Base-by-base conservation (phyloP, 108 stramenopile species). In the Aurantiochytrium sp. region DNA sequence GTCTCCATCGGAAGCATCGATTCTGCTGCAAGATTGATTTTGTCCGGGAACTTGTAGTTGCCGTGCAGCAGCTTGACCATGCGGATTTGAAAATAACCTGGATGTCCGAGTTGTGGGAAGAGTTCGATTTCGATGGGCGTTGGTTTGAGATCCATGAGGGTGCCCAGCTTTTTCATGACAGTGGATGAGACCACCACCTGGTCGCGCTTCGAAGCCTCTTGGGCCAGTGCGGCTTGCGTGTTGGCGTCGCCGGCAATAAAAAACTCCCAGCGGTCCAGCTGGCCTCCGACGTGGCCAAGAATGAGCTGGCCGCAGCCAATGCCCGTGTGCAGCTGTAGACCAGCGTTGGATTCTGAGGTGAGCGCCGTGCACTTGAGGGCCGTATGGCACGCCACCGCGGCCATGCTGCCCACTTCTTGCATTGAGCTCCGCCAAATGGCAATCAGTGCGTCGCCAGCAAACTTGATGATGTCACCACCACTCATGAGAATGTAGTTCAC, bases 401-500 rank as follows among this genome's bases (percentile, higher is more conserved):
- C 89, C 57, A 89, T 55, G 25, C 91, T 87, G 45, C 90, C 29
- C 10, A 47, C 12, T 29, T 92, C 91, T 57, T 92, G 69, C 60
- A 5, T 35, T 44, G 58, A 72, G 23, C 89, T 87, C 29, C 92
- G 92, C 94, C 94, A 94, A 23, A 94, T 91, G 4, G 93, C 93
- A 44, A 94, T 93, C 87, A 93, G 49, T 3, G 94, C 94, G 58
- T 94, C 94, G 14, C 94, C 94, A 10, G 93, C 94, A 60, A 94
- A 93, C 90, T 94, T 94, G 90, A 94, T 93, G 3, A 94, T 91
- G 72, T 94, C 94, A 5, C 94, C 94, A 10, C 94, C 94, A n/a
- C 92, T 91, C 21, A 59, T 60, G 44, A 92, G 90, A 55, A 94
- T 94, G 87, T 90, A 57, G 4, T 91, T 88, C 42, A 93, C 92